These are phyloP conservation scores for Schizonepeta tenuifolia DNA, from an alignment of 257 asterid genomes.

Conservation along the genomic window DNA sequence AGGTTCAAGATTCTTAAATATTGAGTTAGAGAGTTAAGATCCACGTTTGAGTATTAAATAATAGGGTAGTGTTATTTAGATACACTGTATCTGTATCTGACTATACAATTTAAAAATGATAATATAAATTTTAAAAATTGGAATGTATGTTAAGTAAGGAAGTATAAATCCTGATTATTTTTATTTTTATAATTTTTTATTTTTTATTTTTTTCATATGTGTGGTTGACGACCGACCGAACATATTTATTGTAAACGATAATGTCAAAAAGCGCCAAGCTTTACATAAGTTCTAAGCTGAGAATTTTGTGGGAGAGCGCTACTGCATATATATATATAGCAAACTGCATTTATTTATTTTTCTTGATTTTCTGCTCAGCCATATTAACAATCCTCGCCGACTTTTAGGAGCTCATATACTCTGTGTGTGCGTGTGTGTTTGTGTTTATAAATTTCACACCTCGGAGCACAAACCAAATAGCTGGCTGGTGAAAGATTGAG, in stretches of 20 bases:
- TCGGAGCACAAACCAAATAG: constrained; percentile 60
- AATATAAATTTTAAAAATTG: too few species aligned
- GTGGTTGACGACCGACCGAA: too few species aligned
- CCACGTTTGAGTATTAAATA: not conserved
- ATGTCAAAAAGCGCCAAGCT: constrained; percentile 2
- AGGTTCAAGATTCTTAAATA: constrained; percentile 8
- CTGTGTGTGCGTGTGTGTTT: not conserved
- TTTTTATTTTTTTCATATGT: too few species aligned
- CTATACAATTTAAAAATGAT: too few species aligned
- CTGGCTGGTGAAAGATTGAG: constrained; percentile 47
- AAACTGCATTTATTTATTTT: not conserved
- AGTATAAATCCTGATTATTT: too few species aligned
- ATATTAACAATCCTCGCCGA: constrained; percentile 50
- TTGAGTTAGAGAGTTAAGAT: not conserved
- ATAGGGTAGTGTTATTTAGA: too few species aligned
- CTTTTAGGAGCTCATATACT: constrained; percentile 37
- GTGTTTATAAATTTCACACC: constrained; percentile 23
- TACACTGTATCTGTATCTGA: too few species aligned
- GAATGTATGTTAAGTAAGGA: too few species aligned
- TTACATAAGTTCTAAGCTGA: not conserved
- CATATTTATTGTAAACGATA: too few species aligned
- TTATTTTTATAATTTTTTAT: too few species aligned
- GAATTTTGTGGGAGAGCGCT: constrained; percentile 16
- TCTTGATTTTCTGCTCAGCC: constrained; percentile 19
- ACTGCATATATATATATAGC: constrained; percentile 7